phyloP scores from a whole-genome alignment of 2,329 filamentous ascomycete species.

The Alternaria sp. region DNA sequence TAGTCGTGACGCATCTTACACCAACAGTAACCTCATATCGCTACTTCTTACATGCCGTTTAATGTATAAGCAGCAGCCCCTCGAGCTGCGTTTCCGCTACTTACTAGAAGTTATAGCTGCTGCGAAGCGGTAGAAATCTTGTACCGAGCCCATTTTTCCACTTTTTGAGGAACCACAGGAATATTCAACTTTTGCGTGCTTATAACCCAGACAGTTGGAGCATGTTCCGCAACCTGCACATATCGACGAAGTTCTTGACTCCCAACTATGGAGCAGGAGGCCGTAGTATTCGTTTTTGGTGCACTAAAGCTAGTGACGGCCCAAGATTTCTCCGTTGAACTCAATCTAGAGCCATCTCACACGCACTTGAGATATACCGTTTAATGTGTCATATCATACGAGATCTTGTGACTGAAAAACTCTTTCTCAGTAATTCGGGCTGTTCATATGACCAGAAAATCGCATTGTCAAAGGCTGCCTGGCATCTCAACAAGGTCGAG shows the following conservation, averaged over 20 bases:
- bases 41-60: neutral
- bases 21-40: neutral
- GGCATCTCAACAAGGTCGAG: neutral
- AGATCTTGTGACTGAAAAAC: conserved; percentile 4
- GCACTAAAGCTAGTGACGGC: neutral
- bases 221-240: conserved; percentile 12
- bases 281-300: neutral
- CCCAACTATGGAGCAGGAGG: conserved; percentile 4
- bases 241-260: conserved; percentile 22
- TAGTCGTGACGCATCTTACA: neutral
- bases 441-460: neutral
- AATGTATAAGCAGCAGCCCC: neutral
- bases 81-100: neutral
- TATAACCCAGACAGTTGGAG: conserved; percentile 14
- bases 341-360: conserved; percentile 15
- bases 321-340: conserved; percentile 14
- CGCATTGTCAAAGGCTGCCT: neutral
- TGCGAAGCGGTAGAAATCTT: conserved; percentile 19
- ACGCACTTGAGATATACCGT: conserved; percentile 4
- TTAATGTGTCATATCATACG: conserved; percentile 9
- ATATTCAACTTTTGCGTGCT: conserved; percentile 7
- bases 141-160: conserved; percentile 20
- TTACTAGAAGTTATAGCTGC: conserved; percentile 5
- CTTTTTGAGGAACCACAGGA: conserved; percentile 19
- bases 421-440: neutral